These are phyloP conservation scores for Blastocystis sp. DNA, from an alignment of 352 stramenopile species.

Conservation along the genomic window DNA sequence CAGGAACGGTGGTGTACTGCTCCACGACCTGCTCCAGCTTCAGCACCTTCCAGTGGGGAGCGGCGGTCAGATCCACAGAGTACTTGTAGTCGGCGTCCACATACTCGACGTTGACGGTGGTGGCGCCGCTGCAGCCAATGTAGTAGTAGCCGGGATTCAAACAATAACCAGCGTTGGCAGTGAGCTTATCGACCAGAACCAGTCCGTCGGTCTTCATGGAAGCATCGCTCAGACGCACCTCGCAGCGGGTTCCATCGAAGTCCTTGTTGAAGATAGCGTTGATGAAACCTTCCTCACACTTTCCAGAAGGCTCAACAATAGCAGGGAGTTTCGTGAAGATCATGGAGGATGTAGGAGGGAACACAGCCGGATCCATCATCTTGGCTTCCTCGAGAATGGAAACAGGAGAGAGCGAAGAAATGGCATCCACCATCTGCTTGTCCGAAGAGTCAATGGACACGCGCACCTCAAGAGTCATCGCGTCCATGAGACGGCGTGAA, in stretches of 20 bases:
- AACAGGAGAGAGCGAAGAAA: too few relatives aligned
- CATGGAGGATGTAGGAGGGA: too few relatives aligned
- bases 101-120: background rate
- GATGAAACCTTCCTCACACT: constrained; percentile 25
- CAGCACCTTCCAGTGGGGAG: background rate
- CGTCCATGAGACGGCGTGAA: too few relatives aligned
- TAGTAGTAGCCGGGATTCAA: constrained; percentile 29
- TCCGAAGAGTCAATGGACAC: too few relatives aligned
- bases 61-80: background rate
- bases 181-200: background rate
- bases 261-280: background rate
- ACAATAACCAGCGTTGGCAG: background rate
- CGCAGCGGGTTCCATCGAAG: background rate
- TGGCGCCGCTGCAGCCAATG: background rate
- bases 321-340: too few relatives aligned
- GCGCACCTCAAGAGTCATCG: too few relatives aligned
- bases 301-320: too few relatives aligned
- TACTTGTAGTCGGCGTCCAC: background rate
- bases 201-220: background rate
- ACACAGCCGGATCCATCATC: too few relatives aligned
- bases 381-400: too few relatives aligned
- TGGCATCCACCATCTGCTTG: too few relatives aligned
- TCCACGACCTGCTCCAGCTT: constrained; percentile 1
- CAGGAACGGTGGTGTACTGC: background rate
- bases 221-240: background rate